Conservation (phyloP, 2,329 filamentous ascomycete genomes). For the Seiridium cupressi region DNA sequence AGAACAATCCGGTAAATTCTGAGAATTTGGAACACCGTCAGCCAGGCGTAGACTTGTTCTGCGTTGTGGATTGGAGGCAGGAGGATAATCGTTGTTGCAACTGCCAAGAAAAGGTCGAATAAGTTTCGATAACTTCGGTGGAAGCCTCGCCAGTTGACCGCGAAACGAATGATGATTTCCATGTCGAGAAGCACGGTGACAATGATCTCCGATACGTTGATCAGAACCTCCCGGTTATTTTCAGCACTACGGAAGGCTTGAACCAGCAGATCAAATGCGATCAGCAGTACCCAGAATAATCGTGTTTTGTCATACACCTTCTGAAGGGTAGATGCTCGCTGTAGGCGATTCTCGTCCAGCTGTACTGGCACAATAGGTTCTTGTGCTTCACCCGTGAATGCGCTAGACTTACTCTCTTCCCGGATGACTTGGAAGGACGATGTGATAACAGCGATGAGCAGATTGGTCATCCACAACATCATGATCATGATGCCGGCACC, state of each 20-base stretch:
- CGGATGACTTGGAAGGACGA: constrained; percentile 98
- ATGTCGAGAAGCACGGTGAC: constrained; percentile 76
- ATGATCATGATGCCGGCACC: constrained; percentile 79
- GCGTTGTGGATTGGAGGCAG: constrained; percentile 76
- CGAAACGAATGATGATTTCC: constrained; percentile 80
- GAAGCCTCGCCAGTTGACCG: constrained; percentile 78
- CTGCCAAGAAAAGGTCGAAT: constrained; percentile 75
- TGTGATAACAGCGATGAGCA: constrained; percentile 94
- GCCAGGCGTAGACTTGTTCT: constrained; percentile 75
- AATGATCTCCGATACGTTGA: constrained; percentile 69
- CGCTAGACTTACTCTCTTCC: constrained; percentile 91
- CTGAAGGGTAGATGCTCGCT: constrained; percentile 55
- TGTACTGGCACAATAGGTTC: constrained; percentile 37
- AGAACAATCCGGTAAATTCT: constrained; percentile 90
- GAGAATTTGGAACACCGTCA: constrained; percentile 90
- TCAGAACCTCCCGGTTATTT: constrained; percentile 70
- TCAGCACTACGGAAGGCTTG: constrained; percentile 74
- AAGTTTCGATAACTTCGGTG: constrained; percentile 72
- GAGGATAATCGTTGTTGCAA: constrained; percentile 82
- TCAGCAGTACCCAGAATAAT: constrained; percentile 77
- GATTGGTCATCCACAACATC: constrained; percentile 94
- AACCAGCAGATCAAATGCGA: constrained; percentile 75
- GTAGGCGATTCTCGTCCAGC: constrained; percentile 44
- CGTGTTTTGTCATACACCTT: constrained; percentile 70
- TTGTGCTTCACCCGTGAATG: constrained; percentile 74